These are phyloP conservation scores for Lumnitzera racemosa DNA, from an alignment of 345 rosid genomes.

Conservation along the genomic window DNA sequence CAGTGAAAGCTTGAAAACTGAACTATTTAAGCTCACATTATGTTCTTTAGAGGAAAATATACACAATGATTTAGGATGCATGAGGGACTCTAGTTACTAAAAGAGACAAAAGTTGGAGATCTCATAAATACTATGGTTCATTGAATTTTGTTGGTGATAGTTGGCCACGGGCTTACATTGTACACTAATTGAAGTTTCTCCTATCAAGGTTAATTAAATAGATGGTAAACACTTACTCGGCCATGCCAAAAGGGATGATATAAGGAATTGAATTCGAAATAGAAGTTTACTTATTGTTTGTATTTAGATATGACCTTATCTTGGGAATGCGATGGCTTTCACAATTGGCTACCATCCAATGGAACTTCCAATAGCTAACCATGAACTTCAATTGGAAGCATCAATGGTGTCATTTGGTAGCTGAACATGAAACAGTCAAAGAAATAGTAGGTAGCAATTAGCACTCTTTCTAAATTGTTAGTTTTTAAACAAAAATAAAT, in stretches of 20 bases:
- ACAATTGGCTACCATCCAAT: background rate
- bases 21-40: background rate
- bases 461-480: too few species aligned
- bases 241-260: background rate
- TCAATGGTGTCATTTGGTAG: background rate
- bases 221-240: background rate
- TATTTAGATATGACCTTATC: background rate
- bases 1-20: background rate
- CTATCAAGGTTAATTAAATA: background rate
- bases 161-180: too few species aligned
- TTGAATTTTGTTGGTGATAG: too few species aligned
- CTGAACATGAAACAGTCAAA: background rate
- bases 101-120: too few species aligned
- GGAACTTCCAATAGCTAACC: background rate
- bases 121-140: too few species aligned
- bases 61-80: too few species aligned
- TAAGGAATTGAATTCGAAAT: background rate
- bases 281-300: background rate
- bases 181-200: background rate
- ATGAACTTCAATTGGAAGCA: background rate
- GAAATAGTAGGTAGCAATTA: background rate
- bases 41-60: too few species aligned
- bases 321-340: slow-evolving; percentile 9
- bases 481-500: too few species aligned
- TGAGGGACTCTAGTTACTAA: too few species aligned